phyloP scores from a whole-genome alignment of 768 basidiomycete species.

The Pleurotus pulmonarius region DNA sequence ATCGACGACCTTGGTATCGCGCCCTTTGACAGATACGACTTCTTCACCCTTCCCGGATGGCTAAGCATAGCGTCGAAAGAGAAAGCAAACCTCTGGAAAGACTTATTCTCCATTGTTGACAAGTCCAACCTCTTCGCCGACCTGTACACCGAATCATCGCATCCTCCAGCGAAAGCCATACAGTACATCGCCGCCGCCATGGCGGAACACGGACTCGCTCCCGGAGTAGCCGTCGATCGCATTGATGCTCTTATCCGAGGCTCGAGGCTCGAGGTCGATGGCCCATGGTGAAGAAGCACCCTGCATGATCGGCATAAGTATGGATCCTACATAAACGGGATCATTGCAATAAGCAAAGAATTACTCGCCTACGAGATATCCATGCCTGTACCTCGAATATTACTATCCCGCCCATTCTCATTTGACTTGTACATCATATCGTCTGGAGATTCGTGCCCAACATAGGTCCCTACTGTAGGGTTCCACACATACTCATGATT shows the following conservation, averaged over 20 bases:
- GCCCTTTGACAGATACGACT: neutral
- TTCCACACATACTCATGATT: slow-evolving; percentile 72
- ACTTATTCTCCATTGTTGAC: neutral
- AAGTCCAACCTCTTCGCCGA: neutral
- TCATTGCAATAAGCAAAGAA: neutral
- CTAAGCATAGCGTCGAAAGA: neutral
- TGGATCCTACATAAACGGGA: neutral
- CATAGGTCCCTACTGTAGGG: slow-evolving; percentile 39
- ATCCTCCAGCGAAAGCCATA: neutral
- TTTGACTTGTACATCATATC: neutral
- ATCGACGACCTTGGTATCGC: neutral
- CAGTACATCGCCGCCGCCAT: slow-evolving; percentile 1
- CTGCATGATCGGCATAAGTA: neutral
- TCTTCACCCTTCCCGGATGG: neutral
- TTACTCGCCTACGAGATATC: no score
- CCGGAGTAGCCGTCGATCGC: neutral
- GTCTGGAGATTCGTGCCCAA: slow-evolving; percentile 23
- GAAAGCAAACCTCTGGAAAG: neutral
- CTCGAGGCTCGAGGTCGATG: neutral
- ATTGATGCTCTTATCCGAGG: neutral
- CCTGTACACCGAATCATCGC: neutral
- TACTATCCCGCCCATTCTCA: no score
- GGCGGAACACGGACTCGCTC: neutral
- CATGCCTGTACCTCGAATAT: no score
- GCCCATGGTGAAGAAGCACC: neutral